Conservation (phyloP, 23 red algal genomes). For the Gracilaria caudata region DNA sequence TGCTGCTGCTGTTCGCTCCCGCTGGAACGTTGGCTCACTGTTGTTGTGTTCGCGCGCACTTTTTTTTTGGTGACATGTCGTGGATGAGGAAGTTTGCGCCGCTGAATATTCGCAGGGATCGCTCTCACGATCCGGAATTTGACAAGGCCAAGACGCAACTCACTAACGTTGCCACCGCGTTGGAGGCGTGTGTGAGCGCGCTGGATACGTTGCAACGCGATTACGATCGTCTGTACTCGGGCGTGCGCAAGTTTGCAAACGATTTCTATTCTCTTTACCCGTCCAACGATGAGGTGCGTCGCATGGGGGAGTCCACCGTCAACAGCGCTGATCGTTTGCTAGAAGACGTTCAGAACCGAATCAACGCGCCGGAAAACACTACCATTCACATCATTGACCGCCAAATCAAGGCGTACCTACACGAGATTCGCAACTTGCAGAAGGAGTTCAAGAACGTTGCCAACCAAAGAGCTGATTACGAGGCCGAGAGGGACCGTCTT, state of each 20-base stretch:
- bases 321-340: conserved; percentile 46
- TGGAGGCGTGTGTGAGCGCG: conserved; percentile 49
- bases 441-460: conserved; percentile 69
- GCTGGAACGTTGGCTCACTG: too few species aligned
- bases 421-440: conserved; percentile 65
- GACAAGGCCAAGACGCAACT: conserved; percentile 66
- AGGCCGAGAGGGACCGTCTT: conserved; percentile 40
- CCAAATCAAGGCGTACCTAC: conserved; percentile 66
- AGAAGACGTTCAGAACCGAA: conserved; percentile 43
- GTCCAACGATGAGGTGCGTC: conserved; percentile 65
- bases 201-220: conserved; percentile 42
- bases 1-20: too few species aligned
- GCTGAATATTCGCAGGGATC: conserved; percentile 50
- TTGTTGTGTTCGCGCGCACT: too few species aligned
- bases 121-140: conserved; percentile 60
- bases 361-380: background rate
- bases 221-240: conserved; percentile 60
- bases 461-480: conserved; percentile 18
- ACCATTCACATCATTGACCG: conserved; percentile 66
- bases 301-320: conserved; percentile 60
- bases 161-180: conserved; percentile 56
- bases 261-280: conserved; percentile 75
- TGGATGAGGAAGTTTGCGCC: conserved; percentile 63
- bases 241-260: conserved; percentile 54
- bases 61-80: conserved; percentile 18